Evolutionary conservation across 352 stramenopile genomes (phyloP).

Genomic region (Thraustochytrium sp.): DNA sequence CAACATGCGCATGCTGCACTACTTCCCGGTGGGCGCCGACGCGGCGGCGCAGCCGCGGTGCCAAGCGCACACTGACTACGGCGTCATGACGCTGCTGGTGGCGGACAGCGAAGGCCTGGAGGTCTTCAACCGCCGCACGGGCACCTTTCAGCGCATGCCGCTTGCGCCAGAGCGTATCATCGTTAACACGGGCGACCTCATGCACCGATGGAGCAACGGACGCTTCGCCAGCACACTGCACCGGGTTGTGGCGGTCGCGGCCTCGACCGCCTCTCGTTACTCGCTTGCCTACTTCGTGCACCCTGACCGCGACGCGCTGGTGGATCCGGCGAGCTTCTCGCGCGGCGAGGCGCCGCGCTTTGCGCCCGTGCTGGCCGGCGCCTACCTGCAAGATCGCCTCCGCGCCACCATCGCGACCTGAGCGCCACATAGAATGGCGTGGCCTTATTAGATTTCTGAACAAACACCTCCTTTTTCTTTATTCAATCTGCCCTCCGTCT

Average conservation of each 20-base stretch:
- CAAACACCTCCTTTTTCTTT: not conserved
- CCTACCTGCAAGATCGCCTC: not conserved
- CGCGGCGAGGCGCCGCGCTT: not conserved
- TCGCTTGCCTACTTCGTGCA: not conserved
- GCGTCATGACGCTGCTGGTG: not conserved
- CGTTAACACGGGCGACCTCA: slow-evolving; percentile 4
- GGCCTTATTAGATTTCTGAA: not conserved
- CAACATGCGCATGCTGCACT: not conserved
- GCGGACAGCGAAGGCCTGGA: not conserved
- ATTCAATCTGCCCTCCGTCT: no score
- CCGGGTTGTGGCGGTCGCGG: not conserved
- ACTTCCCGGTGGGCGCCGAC: not conserved
- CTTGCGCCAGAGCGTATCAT: not conserved
- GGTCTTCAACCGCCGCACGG: not conserved
- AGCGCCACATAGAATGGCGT: not conserved
- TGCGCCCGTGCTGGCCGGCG: not conserved
- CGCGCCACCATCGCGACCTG: not conserved
- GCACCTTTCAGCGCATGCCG: not conserved
- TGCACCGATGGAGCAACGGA: not conserved
- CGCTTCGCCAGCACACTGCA: not conserved
- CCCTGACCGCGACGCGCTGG: not conserved
- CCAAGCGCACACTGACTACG: not conserved
- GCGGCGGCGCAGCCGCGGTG: not conserved
- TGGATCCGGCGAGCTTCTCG: not conserved
- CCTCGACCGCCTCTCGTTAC: not conserved